Conservation (phyloP, 805 yeast genomes). For the Yarrowia phangngaensis region DNA sequence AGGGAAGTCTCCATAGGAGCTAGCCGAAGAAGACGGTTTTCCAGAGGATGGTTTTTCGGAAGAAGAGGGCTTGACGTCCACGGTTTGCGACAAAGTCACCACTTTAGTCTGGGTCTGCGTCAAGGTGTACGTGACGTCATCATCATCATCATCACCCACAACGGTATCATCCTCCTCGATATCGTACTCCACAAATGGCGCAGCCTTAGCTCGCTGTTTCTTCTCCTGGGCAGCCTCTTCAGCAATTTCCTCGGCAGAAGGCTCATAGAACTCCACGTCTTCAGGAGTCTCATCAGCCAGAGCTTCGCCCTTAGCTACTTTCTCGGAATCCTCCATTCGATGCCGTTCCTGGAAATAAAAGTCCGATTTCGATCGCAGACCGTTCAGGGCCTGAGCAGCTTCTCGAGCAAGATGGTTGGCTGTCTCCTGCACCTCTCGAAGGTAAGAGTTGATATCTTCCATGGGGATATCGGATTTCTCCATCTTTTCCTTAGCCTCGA, state of each 20-base stretch:
- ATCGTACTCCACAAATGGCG: constrained; percentile 27
- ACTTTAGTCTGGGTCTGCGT: constrained; percentile 16
- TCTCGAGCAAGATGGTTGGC: constrained; percentile 44
- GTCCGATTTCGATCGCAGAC: constrained; percentile 32
- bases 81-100: constrained; percentile 2
- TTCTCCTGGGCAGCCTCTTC: constrained; percentile 22
- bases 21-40: background rate
- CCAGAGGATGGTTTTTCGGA: too few relatives aligned
- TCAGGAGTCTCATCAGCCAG: constrained; percentile 32
- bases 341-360: constrained; percentile 31
- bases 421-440: constrained; percentile 46
- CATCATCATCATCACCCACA: constrained; percentile 25
- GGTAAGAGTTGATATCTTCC: constrained; percentile 43
- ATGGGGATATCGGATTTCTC: constrained; percentile 41
- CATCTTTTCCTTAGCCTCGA: constrained; percentile 43
- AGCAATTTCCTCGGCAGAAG: constrained; percentile 30
- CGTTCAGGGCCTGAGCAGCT: constrained; percentile 43
- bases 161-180: constrained; percentile 3
- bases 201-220: constrained; percentile 27
- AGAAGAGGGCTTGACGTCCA: background rate
- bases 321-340: constrained; percentile 28
- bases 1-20: constrained; percentile 21
- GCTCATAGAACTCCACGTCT: constrained; percentile 34
- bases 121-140: constrained; percentile 11
- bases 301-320: constrained; percentile 31